A percentile compares a stretch with the other conserved stretches of the same genome.
Conservation (phyloP, 129 eudicot genomes). For the Flaveria robusta region DNA sequence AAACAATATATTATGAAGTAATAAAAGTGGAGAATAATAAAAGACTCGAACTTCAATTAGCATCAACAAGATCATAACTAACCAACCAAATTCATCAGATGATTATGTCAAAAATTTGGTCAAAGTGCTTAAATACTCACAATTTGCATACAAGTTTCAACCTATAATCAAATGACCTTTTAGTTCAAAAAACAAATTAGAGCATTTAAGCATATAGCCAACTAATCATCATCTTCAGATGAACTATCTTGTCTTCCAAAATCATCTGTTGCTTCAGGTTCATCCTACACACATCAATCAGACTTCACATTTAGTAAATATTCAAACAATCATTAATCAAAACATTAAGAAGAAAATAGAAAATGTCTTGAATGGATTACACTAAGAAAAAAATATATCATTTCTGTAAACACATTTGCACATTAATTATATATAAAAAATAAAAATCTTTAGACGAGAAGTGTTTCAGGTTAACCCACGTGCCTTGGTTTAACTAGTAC, state of each 20-base stretch:
- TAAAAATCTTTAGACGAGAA: neutral
- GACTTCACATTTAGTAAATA: neutral
- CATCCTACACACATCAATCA: slow-evolving; percentile 33
- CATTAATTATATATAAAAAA: neutral
- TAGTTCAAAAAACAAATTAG: neutral
- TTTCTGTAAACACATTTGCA: neutral
- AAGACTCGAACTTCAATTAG: too few relatives aligned
- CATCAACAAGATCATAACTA: neutral
- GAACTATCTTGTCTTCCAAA: slow-evolving; percentile 43
- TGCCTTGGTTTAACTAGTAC: neutral
- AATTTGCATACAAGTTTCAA: neutral
- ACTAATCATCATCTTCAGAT: slow-evolving; percentile 47
- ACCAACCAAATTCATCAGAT: neutral
- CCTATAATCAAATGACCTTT: slow-evolving; percentile 14
- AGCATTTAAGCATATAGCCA: slow-evolving; percentile 1
- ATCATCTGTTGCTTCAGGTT: slow-evolving; percentile 38
- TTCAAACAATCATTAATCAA: neutral
- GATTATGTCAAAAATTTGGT: slow-evolving; percentile 3
- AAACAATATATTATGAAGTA: too few relatives aligned
- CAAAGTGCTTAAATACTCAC: neutral
- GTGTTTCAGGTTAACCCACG: neutral
- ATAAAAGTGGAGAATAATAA: too few relatives aligned
- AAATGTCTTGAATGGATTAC: too few relatives aligned
- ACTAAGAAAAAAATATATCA: neutral
- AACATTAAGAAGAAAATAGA: neutral